These are phyloP conservation scores for Trichodelitschia bisporula DNA, from an alignment of 495 filamentous ascomycete species.

Conservation along the genomic window DNA sequence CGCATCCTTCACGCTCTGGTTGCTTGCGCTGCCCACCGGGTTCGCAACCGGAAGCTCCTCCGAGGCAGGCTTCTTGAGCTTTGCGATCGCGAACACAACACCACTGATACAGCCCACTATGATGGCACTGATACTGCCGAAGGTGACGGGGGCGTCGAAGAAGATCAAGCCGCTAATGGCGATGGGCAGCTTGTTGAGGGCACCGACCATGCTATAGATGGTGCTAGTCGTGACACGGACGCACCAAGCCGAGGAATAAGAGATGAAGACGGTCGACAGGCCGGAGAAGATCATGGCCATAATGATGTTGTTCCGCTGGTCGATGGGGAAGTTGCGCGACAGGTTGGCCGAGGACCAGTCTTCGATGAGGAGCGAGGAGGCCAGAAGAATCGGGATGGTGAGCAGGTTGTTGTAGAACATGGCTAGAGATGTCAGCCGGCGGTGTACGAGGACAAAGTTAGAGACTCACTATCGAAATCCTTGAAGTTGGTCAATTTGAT, in stretches of 20 bases:
- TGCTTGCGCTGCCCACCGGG: conserved; percentile 52
- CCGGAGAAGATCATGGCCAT: conserved; percentile 87
- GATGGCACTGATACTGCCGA: conserved; percentile 77
- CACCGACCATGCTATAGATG: conserved; percentile 95
- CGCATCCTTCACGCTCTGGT: conserved; percentile 76
- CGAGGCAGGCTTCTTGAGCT: conserved; percentile 41
- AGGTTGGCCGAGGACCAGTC: conserved; percentile 83
- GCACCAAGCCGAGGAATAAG: conserved; percentile 95
- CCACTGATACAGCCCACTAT: conserved; percentile 73
- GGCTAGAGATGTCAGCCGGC: conserved; percentile 23
- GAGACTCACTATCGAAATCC: conserved; percentile 84
- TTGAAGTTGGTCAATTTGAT: conserved; percentile 99
- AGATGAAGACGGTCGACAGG: conserved; percentile 87
- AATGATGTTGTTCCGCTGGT: conserved; percentile 42
- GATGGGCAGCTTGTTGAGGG: conserved; percentile 92
- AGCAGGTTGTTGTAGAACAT: conserved; percentile 99
- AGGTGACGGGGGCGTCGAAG: conserved; percentile 85
- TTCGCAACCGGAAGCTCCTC: conserved; percentile 43
- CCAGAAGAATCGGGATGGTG: conserved; percentile 75
- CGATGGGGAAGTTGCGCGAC: conserved; percentile 61
- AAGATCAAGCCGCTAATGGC: conserved; percentile 78
- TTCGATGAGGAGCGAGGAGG: conserved; percentile 62
- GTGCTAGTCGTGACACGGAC: conserved; percentile 90
- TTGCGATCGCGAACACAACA: conserved; percentile 77
- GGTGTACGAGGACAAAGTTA: not conserved